Evolutionary conservation across 768 basidiomycete species (phyloP).

Genomic region (Asterophora parasitica): DNA sequence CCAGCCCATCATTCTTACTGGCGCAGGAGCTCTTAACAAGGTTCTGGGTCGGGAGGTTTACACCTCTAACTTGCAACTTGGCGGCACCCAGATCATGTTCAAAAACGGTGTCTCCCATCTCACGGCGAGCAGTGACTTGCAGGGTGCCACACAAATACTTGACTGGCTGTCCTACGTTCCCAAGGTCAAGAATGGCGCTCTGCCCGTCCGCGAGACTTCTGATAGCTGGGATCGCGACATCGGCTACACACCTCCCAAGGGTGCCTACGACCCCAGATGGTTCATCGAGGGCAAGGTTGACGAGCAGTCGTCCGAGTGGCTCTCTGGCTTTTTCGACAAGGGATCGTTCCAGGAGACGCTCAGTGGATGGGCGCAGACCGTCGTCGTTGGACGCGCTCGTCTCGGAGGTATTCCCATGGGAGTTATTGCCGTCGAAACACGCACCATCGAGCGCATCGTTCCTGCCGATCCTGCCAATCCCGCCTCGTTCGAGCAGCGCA

Average conservation of each 20-base stretch:
- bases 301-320: conserved; percentile 70
- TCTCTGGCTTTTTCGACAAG: conserved; percentile 94
- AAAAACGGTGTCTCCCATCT: conserved; percentile 99
- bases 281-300: conserved; percentile 94
- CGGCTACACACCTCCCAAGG: conserved; percentile 86
- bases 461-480: conserved; percentile 98
- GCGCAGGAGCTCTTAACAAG: conserved; percentile 95
- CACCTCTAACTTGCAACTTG: conserved; percentile 96
- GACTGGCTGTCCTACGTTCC: conserved; percentile 96
- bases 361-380: conserved; percentile 98
- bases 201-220: conserved; percentile 70
- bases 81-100: conserved; percentile 99
- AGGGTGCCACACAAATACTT: conserved; percentile 91
- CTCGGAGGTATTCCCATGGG: conserved; percentile 97
- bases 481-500: conserved; percentile 91
- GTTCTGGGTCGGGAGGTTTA: conserved; percentile 98
- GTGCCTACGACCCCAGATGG: conserved; percentile 95
- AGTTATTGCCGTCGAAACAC: conserved; percentile 96
- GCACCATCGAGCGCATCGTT: conserved; percentile 93
- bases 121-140: conserved; percentile 90
- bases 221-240: conserved; percentile 94
- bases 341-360: conserved; percentile 98
- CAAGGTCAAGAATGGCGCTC: conserved; percentile 68
- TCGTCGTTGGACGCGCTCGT: conserved; percentile 93
- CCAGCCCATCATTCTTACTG: conserved; percentile 98